phyloP scores from a whole-genome alignment of 169 alveolate genomes.

The Babesia sp. region DNA sequence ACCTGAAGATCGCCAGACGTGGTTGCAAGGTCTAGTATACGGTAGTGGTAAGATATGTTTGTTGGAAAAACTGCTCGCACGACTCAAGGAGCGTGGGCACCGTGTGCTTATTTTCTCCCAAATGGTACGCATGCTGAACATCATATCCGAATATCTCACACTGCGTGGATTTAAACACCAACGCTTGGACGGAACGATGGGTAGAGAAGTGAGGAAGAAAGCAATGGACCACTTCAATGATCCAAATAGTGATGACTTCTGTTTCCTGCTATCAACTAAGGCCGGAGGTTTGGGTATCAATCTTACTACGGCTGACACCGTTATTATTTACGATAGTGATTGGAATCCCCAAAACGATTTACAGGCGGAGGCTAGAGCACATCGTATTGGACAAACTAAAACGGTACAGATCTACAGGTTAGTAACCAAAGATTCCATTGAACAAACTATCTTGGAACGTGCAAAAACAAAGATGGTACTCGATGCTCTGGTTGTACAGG shows the following conservation, averaged over 20 bases:
- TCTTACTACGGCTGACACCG: constrained; percentile 94
- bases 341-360: constrained; percentile 99
- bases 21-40: constrained; percentile 83
- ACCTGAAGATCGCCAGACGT: constrained; percentile 85
- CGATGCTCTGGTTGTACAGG: constrained; percentile 94
- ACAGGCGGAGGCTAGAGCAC: constrained; percentile 99
- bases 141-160: constrained; percentile 93
- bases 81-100: constrained; percentile 90
- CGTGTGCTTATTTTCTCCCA: constrained; percentile 95
- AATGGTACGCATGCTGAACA: constrained; percentile 95
- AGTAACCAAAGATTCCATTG: constrained; percentile 95
- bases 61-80: constrained; percentile 89
- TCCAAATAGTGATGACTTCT: constrained; percentile 90
- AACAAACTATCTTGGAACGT: constrained; percentile 96
- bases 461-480: constrained; percentile 96
- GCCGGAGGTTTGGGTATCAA: constrained; percentile 97
- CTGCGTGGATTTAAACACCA: constrained; percentile 93
- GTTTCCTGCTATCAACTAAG: constrained; percentile 96
- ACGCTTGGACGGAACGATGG: constrained; percentile 98
- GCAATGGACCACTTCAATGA: constrained; percentile 94
- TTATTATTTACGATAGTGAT: constrained; percentile 93
- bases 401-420: constrained; percentile 94
- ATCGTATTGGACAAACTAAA: constrained; percentile 97
- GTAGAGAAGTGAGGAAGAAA: constrained; percentile 93
- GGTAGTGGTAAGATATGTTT: constrained; percentile 93